Conservation (phyloP, 2,329 filamentous ascomycete genomes). For the Xylariaceae sp. region DNA sequence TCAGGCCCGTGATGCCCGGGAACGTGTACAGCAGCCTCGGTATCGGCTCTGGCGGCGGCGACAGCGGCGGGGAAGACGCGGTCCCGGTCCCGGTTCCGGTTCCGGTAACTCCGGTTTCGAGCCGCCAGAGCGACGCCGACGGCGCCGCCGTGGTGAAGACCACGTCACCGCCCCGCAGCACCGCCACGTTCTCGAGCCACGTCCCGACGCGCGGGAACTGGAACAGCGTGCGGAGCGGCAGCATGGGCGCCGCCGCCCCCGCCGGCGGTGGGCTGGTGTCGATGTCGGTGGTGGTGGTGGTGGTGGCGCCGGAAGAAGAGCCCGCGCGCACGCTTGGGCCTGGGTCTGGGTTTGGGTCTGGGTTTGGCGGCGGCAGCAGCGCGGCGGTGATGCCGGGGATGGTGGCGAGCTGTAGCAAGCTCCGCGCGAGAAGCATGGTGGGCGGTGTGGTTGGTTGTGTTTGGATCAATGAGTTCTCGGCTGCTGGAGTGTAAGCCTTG, state of each 20-base stretch:
- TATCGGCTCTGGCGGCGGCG: too few relatives aligned
- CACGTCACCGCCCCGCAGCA: not conserved
- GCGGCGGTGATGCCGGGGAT: too few relatives aligned
- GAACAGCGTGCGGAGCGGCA: not conserved
- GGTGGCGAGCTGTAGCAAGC: too few relatives aligned
- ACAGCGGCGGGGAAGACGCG: too few relatives aligned
- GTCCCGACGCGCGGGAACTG: not conserved
- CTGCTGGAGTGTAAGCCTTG: too few relatives aligned
- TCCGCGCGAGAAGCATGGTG: too few relatives aligned
- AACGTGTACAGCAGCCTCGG: not conserved
- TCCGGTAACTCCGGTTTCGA: not conserved
- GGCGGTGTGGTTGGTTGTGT: too few relatives aligned
- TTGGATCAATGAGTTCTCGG: too few relatives aligned
- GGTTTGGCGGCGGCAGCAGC: too few relatives aligned
- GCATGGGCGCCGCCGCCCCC: not conserved
- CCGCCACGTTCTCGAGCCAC: not conserved
- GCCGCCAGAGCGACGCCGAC: not conserved
- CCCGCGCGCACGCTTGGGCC: too few relatives aligned
- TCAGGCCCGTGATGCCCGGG: not conserved
- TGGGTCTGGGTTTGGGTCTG: not conserved
- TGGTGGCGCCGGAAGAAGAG: not conserved
- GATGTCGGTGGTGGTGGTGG: not conserved
- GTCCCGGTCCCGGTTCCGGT: too few relatives aligned
- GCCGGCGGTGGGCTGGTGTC: not conserved
- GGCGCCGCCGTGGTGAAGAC: not conserved